Percentiles rank a stretch among this genome's conserved stretches.
Conservation (phyloP, 2,329 filamentous ascomycete genomes). For the Truncatella angustata region DNA sequence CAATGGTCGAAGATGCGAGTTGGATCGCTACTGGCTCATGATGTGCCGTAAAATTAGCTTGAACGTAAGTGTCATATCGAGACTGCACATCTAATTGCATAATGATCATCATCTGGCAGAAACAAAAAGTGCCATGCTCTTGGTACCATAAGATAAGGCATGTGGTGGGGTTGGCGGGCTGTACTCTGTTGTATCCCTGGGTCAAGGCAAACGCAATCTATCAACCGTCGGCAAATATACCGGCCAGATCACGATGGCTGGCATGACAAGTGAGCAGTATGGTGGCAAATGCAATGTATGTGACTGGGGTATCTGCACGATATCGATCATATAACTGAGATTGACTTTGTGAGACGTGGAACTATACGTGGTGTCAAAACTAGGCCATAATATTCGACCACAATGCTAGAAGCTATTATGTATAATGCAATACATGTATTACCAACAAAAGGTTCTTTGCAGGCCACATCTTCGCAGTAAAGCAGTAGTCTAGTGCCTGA, state of each 20-base stretch:
- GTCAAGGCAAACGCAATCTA: neutral
- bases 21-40: neutral
- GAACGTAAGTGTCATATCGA: neutral
- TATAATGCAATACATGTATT: no score
- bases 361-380: no score
- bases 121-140: neutral
- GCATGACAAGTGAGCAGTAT: neutral
- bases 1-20: neutral
- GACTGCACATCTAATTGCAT: neutral
- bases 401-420: no score
- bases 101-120: neutral
- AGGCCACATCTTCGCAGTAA: no score
- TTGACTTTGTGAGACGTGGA: neutral
- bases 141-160: neutral
- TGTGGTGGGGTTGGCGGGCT: neutral
- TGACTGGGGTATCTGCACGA: neutral
- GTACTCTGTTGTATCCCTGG: neutral
- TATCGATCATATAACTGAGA: neutral
- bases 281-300: neutral
- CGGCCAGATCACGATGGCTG: neutral
- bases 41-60: neutral
- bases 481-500: no score
- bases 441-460: no score
- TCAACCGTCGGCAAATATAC: neutral
- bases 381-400: no score